A percentile compares a stretch with the other conserved stretches of the same genome.
Evolutionary conservation across 306 rosid genomes (phyloP).

Genomic region (Dryas octopetala): DNA sequence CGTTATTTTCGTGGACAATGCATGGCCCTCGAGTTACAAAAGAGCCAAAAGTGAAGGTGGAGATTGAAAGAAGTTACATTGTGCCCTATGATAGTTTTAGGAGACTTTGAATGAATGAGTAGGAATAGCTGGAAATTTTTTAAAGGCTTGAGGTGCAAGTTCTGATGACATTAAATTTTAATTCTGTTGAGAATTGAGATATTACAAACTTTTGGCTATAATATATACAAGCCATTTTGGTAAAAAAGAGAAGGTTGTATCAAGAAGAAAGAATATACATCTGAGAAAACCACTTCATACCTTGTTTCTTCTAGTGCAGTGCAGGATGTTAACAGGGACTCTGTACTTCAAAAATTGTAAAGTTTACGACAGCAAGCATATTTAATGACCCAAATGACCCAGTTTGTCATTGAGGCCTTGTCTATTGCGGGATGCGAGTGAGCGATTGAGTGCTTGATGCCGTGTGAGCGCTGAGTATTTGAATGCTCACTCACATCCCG

Average conservation of each 20-base stretch:
- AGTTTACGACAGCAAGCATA: too few relatives aligned
- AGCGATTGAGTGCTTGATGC: too few relatives aligned
- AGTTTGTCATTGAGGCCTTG: too few relatives aligned
- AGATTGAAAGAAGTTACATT: not conserved
- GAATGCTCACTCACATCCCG: too few relatives aligned
- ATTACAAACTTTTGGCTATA: not conserved
- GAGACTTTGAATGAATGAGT: not conserved
- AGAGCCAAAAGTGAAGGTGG: not conserved
- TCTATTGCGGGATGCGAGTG: too few relatives aligned
- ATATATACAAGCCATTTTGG: too few relatives aligned
- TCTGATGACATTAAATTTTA: not conserved
- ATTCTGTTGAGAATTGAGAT: not conserved
- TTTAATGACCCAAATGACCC: too few relatives aligned
- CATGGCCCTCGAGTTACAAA: not conserved
- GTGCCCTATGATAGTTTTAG: not conserved
- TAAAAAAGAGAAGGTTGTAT: too few relatives aligned
- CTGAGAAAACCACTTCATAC: not conserved
- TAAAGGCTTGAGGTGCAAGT: not conserved
- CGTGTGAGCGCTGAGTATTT: too few relatives aligned
- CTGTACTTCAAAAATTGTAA: too few relatives aligned
- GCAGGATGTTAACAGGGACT: too few relatives aligned
- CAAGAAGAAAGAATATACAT: too few relatives aligned
- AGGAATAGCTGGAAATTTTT: not conserved
- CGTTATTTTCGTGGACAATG: conserved; percentile 31
- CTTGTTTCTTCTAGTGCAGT: not conserved